These are phyloP conservation scores for Rhodotorula kratochvilovae DNA, from an alignment of 768 basidiomycete species.

Conservation along the genomic window DNA sequence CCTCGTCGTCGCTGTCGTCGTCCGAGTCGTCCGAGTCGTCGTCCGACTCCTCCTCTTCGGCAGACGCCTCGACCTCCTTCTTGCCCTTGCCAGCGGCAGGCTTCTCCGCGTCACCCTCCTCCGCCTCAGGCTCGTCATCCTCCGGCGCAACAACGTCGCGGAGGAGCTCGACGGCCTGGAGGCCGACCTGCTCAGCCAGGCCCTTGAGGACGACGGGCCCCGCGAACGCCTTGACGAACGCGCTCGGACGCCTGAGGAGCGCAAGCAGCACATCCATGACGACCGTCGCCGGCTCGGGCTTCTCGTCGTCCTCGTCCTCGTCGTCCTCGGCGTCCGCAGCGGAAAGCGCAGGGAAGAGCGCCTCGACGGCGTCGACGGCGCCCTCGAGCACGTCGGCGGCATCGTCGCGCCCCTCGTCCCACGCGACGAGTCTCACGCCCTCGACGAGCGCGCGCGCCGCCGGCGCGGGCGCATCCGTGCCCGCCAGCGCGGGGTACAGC, in stretches of 20 bases:
- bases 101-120: slow-evolving; percentile 35
- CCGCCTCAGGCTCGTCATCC: slow-evolving; percentile 42
- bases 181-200: slow-evolving; percentile 44
- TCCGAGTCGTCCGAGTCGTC: slow-evolving; percentile 27
- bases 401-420: slow-evolving; percentile 60
- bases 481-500: slow-evolving; percentile 15
- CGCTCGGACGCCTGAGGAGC: slow-evolving; percentile 74
- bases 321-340: slow-evolving; percentile 31
- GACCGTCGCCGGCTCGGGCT: slow-evolving; percentile 68
- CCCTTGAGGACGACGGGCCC: slow-evolving; percentile 66
- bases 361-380: slow-evolving; percentile 54
- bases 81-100: neutral
- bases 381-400: slow-evolving; percentile 65
- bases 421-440: slow-evolving; percentile 64
- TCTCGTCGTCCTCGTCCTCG: slow-evolving; percentile 48
- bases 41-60: slow-evolving; percentile 44
- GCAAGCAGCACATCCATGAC: slow-evolving; percentile 87
- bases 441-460: slow-evolving; percentile 30
- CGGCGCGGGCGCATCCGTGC: slow-evolving; percentile 1
- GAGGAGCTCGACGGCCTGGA: slow-evolving; percentile 42
- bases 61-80: slow-evolving; percentile 27
- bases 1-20: slow-evolving; percentile 39
- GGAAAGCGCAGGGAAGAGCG: slow-evolving; percentile 52
- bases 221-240: slow-evolving; percentile 71
- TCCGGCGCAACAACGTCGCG: slow-evolving; percentile 48